phyloP scores from a whole-genome alignment of 164 flowering plant genomes.

The Umbilicus rupestris region DNA sequence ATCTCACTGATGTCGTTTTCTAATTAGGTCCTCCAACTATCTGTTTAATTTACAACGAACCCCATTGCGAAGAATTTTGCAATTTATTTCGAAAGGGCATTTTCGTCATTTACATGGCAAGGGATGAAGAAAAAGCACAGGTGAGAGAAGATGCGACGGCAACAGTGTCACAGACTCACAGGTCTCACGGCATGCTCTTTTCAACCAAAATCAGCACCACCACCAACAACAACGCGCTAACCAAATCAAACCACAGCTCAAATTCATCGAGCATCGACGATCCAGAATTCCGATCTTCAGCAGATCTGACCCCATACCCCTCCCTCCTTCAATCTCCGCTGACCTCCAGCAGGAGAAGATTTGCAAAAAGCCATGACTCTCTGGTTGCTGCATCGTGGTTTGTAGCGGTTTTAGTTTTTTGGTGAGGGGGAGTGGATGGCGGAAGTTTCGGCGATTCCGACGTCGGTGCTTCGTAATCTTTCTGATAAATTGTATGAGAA shows the following conservation, averaged over 20 bases:
- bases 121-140: background rate
- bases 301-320: background rate
- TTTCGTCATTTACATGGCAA: no score
- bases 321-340: background rate
- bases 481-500: conserved; percentile 94
- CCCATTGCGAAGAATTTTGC: no score
- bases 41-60: no score
- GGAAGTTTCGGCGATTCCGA: conserved; percentile 59
- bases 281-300: background rate
- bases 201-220: background rate
- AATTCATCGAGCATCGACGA: background rate
- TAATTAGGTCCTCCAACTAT: no score
- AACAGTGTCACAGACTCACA: conserved; percentile 1
- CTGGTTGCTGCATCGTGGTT: background rate
- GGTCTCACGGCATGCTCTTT: background rate
- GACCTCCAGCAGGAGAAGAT: no score
- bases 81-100: no score
- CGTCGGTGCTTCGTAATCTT: conserved; percentile 68
- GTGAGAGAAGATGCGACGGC: background rate
- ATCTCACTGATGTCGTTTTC: no score
- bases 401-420: background rate
- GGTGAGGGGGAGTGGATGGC: conserved; percentile 28
- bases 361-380: background rate
- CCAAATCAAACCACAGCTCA: background rate
- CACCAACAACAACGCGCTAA: background rate